Base-by-base conservation (phyloP, 192 early-diverging fungal species). In the Coemansia sp. region DNA sequence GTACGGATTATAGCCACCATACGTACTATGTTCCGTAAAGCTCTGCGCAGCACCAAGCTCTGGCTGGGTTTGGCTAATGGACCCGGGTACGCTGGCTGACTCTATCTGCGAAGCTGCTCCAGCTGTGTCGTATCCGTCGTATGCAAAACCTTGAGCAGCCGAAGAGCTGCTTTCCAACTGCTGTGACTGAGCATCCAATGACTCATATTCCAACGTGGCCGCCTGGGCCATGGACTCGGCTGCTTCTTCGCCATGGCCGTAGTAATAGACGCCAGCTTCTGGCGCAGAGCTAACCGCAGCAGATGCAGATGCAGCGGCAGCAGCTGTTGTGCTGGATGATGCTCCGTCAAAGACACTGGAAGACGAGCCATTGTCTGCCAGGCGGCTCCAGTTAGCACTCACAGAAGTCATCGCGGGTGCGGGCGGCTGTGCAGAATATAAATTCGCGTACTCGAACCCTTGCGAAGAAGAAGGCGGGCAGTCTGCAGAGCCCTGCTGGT, bases 301-400 rank as follows among this genome's bases (percentile, higher is more conserved):
- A 30, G 67, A 56, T 22, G 36, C 61, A 10, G 67, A 5, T 5
- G 18, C 60, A 34, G 48, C 14, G 16, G 48, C 5, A 30, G 25
- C 36, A 17, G 38, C 38, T 28, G 17, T 48, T 16, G 48, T 18
- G 14, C 6, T 20, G 18, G 48, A 51, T 61, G 52, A 60, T 49
- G 54, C 38, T 1, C 58, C 49, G 30, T 63, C 60, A 55, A 48
- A 33, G 7, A 63, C 30, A 16, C 67, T 69, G 12, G 67, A 63
- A 7, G 67, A 50, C 4, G 67, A 69, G 30, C 45, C 67, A 17
- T 63, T 60, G 42, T 63, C 67, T n/a, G 67, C 50, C n/a, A 45
- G 38, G 18, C 54, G 32, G 31, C 67, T 69, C 67, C 67, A 69
- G 48, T 61, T 63, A n/a, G 54, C 55, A 14, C 67, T 69, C 3